A percentile compares a stretch with the other conserved stretches of the same genome.
Conservation (phyloP, 257 asterid species). For the Rauvolfia tetraphylla region DNA sequence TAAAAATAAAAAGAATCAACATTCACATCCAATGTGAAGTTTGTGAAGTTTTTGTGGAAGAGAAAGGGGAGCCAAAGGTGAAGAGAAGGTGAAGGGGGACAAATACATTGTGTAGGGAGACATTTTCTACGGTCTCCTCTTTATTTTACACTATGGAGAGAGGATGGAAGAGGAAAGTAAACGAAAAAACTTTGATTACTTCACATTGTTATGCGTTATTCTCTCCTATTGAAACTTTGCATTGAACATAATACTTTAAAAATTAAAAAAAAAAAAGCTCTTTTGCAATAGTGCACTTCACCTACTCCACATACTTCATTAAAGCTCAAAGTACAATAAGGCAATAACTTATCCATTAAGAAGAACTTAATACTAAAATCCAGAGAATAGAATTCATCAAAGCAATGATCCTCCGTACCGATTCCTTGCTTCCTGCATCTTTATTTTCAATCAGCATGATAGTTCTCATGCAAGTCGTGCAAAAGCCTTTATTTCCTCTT, state of each 20-base stretch:
- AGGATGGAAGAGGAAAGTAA: background rate
- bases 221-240: background rate
- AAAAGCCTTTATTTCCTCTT: constrained; percentile 85
- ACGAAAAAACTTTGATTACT: background rate
- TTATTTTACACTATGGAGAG: background rate
- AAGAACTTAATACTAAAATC: background rate
- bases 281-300: background rate
- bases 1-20: background rate
- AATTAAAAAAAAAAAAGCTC: background rate
- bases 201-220: background rate
- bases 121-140: background rate
- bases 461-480: constrained; percentile 84
- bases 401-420: constrained; percentile 46
- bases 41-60: background rate
- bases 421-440: constrained; percentile 58
- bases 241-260: background rate
- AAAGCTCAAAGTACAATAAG: background rate
- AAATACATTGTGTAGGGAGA: background rate
- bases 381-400: background rate
- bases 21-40: background rate
- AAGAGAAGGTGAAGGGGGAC: background rate
- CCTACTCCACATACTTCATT: background rate
- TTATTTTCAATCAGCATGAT: constrained; percentile 84
- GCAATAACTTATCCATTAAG: background rate
- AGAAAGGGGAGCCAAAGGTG: too few relatives aligned